phyloP scores from a whole-genome alignment of 768 basidiomycete genomes.

The Amanita thiersii region DNA sequence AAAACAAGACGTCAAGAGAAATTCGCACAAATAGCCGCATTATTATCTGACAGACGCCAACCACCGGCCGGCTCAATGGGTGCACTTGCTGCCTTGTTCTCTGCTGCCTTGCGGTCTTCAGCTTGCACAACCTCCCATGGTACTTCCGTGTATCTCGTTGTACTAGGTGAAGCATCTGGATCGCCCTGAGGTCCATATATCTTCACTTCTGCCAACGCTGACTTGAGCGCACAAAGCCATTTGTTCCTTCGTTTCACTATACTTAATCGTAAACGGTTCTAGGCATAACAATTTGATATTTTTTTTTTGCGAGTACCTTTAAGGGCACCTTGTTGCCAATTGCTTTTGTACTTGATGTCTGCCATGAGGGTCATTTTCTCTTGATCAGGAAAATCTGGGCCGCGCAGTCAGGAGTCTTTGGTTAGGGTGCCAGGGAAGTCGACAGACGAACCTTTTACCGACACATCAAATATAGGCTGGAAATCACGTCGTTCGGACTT shows the following conservation, averaged over 20 bases:
- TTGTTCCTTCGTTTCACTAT: slow-evolving; percentile 78
- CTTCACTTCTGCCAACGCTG: slow-evolving; percentile 54
- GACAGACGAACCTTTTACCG: slow-evolving; percentile 42
- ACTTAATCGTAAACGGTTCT: slow-evolving; percentile 10
- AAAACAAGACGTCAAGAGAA: slow-evolving; percentile 5
- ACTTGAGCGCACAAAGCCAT: slow-evolving; percentile 85
- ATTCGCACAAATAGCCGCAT: slow-evolving; percentile 39
- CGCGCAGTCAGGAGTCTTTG: slow-evolving; percentile 7
- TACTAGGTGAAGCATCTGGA: slow-evolving; percentile 44
- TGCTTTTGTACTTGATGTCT: slow-evolving; percentile 86
- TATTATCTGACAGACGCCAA: slow-evolving; percentile 45
- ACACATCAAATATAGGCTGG: slow-evolving; percentile 66
- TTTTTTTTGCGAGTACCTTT: slow-evolving; percentile 36
- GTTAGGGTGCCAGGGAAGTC: neutral
- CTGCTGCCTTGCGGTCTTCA: slow-evolving; percentile 25
- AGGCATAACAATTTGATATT: no score
- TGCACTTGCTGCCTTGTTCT: slow-evolving; percentile 14
- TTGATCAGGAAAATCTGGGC: slow-evolving; percentile 67
- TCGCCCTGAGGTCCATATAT: slow-evolving; percentile 63
- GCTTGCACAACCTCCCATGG: slow-evolving; percentile 59
- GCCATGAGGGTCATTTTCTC: slow-evolving; percentile 68
- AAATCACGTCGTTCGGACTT: slow-evolving; percentile 67
- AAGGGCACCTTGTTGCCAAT: slow-evolving; percentile 71
- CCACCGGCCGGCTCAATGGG: slow-evolving; percentile 26
- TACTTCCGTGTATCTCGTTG: slow-evolving; percentile 57